These are phyloP conservation scores for Globisporangium okanoganense DNA, from an alignment of 352 stramenopile genomes.

Conservation along the genomic window DNA sequence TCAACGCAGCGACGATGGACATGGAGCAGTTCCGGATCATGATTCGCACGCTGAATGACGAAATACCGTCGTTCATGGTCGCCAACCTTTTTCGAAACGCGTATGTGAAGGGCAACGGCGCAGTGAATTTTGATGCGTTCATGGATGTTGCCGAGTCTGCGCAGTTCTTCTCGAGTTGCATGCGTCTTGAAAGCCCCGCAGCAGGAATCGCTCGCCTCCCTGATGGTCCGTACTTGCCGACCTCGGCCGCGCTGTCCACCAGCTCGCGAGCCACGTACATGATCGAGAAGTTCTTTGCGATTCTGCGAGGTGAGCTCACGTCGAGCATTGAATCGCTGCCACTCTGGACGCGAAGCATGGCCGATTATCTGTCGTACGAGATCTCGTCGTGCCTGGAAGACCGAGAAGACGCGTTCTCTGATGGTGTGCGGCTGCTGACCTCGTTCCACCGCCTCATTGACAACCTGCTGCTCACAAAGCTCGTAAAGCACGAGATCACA, in stretches of 20 bases:
- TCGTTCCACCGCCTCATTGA: constrained; percentile 61
- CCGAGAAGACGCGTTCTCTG: constrained; percentile 31
- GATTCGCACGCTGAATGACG: constrained; percentile 76
- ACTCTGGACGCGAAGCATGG: constrained; percentile 52
- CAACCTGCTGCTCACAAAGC: constrained; percentile 37
- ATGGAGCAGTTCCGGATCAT: constrained; percentile 90
- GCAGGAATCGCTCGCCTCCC: constrained; percentile 36
- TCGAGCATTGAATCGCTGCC: constrained; percentile 34
- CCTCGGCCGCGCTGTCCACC: constrained; percentile 30
- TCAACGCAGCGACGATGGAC: constrained; percentile 64
- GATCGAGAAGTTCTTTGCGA: constrained; percentile 49
- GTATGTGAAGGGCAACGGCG: constrained; percentile 60
- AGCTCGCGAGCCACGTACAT: constrained; percentile 46
- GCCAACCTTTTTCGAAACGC: constrained; percentile 63
- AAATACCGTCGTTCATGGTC: constrained; percentile 59
- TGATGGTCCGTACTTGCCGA: constrained; percentile 15
- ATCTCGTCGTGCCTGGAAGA: constrained; percentile 44
- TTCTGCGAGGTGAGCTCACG: constrained; percentile 45
- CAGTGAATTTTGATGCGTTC: constrained; percentile 88
- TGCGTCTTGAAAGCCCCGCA: constrained; percentile 68
- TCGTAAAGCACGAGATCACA: constrained; percentile 52
- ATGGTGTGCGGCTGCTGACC: constrained; percentile 53
- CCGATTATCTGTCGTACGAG: constrained; percentile 49
- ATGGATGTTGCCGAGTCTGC: constrained; percentile 74
- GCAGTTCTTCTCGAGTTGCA: constrained; percentile 88